Base-by-base conservation (phyloP, 306 rosid species). In the Fragaria iinumae region DNA sequence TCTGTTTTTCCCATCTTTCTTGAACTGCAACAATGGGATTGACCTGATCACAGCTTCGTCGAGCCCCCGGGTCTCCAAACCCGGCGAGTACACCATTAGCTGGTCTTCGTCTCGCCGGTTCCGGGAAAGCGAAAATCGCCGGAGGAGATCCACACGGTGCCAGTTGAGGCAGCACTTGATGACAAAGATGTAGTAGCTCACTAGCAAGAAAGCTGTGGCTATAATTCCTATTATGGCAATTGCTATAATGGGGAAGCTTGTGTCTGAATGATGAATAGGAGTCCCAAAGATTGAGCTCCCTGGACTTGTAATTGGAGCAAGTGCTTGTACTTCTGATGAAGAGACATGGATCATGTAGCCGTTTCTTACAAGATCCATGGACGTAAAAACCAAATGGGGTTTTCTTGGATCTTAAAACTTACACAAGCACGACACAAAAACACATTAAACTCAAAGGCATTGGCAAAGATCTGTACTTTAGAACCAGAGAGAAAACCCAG, bases 101-200 rank as follows among this genome's bases (percentile, higher is more conserved):
- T 83, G 80, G 34, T 84, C 90, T 36, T 85, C 87, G 3, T 79
- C 82, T 11, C 81, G 87, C 18, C 80, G 59, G 20, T 76, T 63
- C n/a, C 87, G 68, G 0, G 99, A 89, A 0, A 87, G 91, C 1
- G 96, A 89, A 63, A 90, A 90, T 0, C 99, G 90, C 32, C 96
- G 48, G 38, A 96, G 86, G 49, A 96, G 60, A 77, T 92, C 99
- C 68, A 96, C 89, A 4, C 93, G 88, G 87, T 95, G 99, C 99
- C 99, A 95, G 67, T 80, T 91, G 74, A 95, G 93, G 79, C 99
- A 95, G 89, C 99, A 92, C 55, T 95, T 95, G 89, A 95, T 95
- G 64, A 95, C 97, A 77, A 95, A 95, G 83, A 95, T 80, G 86
- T 95, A 95, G 87, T 95, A 95, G 80, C 93, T 82, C 27, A 95